Conservation (phyloP, 2,329 filamentous ascomycete species). For the Cladosporium halotolerans region DNA sequence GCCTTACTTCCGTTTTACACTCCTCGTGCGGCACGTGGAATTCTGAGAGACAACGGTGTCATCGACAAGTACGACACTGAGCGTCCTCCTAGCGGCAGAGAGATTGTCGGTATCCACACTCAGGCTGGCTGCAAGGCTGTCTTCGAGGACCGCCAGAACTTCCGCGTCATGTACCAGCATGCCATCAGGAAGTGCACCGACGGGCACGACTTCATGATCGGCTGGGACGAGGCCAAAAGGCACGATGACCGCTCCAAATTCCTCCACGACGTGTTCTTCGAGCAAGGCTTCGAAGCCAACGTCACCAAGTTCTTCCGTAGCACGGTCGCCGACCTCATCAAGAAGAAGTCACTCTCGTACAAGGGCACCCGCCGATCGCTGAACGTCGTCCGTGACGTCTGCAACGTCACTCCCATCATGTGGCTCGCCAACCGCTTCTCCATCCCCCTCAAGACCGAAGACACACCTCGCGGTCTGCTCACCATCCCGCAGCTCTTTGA, state of each 20-base stretch:
- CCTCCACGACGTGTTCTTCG: conserved; percentile 43
- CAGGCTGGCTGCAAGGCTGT: conserved; percentile 46
- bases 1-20: conserved; percentile 48
- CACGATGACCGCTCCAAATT: conserved; percentile 37
- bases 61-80: conserved; percentile 41
- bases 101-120: conserved; percentile 44
- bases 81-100: conserved; percentile 36
- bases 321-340: conserved; percentile 40
- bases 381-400: conserved; percentile 53
- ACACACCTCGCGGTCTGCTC: conserved; percentile 52
- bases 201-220: conserved; percentile 44
- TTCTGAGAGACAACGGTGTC: conserved; percentile 39
- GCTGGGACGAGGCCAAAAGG: conserved; percentile 34
- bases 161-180: conserved; percentile 44
- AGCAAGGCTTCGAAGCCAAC: conserved; percentile 40
- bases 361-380: conserved; percentile 36
- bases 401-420: conserved; percentile 59
- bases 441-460: conserved; percentile 58
- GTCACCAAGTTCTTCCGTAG: conserved; percentile 39
- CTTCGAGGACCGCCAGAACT: conserved; percentile 45
- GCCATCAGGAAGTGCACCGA: conserved; percentile 37
- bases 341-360: conserved; percentile 43
- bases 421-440: conserved; percentile 60
- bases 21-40: conserved; percentile 41
- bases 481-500: conserved; percentile 43